Percentiles rank a stretch among this genome's conserved stretches.
phyloP scores from a whole-genome alignment of 1,284 basidiomycete species.

The Puccinia coronata region DNA sequence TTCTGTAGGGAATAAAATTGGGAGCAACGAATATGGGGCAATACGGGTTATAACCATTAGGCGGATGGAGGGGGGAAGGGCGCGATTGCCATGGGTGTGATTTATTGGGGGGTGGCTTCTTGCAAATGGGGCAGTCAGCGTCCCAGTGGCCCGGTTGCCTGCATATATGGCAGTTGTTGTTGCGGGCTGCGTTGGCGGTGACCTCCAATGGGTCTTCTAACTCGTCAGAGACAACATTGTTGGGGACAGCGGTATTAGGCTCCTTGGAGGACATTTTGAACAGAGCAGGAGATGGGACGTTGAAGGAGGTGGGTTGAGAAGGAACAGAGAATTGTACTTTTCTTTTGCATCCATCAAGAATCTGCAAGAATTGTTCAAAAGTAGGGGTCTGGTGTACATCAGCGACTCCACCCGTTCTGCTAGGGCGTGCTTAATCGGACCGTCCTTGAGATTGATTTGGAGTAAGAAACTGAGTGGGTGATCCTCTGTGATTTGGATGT shows the following conservation, averaged over 20 bases:
- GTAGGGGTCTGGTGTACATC: neutral
- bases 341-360: neutral
- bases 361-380: neutral
- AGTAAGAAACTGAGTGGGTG: neutral
- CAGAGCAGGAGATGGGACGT: neutral
- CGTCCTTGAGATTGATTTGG: neutral
- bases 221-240: too few relatives aligned
- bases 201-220: too few relatives aligned
- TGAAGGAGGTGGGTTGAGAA: neutral
- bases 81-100: too few relatives aligned
- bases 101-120: neutral
- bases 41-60: neutral
- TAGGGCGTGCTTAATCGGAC: neutral
- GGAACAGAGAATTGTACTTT: neutral
- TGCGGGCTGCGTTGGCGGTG: too few relatives aligned
- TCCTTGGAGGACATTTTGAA: too few relatives aligned
- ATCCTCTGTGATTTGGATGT: neutral
- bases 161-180: neutral
- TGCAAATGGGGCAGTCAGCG: neutral
- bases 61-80: too few relatives aligned
- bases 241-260: too few relatives aligned
- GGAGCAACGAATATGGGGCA: neutral
- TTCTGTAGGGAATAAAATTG: neutral
- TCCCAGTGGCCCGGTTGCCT: neutral
- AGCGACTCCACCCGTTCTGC: neutral